These are phyloP conservation scores for Hanseniaspora lachancei DNA, from an alignment of 805 yeast genomes.

Conservation along the genomic window DNA sequence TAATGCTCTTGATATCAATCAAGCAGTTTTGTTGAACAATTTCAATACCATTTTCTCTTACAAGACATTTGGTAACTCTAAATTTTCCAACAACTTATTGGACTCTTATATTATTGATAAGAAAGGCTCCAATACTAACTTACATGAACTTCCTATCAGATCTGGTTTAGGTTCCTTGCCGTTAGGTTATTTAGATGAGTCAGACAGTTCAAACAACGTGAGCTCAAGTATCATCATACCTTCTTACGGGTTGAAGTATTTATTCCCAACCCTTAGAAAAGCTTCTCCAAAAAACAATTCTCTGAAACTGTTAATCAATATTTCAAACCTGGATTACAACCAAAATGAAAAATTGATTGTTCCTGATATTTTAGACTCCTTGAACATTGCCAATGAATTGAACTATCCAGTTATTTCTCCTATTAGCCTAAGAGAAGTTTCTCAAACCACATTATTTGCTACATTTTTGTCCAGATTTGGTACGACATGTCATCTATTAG, in stretches of 20 bases:
- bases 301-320: slow-evolving; percentile 51
- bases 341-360: slow-evolving; percentile 34
- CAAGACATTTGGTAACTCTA: slow-evolving; percentile 49
- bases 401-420: slow-evolving; percentile 62
- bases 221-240: slow-evolving; percentile 43
- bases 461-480: slow-evolving; percentile 44
- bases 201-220: slow-evolving; percentile 20
- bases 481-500: slow-evolving; percentile 60
- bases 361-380: slow-evolving; percentile 50
- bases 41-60: slow-evolving; percentile 51
- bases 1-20: slow-evolving; percentile 41
- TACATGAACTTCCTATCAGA: slow-evolving; percentile 49
- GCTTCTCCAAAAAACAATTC: slow-evolving; percentile 25
- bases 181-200: slow-evolving; percentile 49
- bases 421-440: slow-evolving; percentile 46
- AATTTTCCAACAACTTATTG: slow-evolving; percentile 29
- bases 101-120: slow-evolving; percentile 37
- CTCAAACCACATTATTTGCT: slow-evolving; percentile 52
- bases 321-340: slow-evolving; percentile 67
- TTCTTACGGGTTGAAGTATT: slow-evolving; percentile 51
- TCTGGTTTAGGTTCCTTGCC: slow-evolving; percentile 73
- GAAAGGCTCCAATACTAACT: slow-evolving; percentile 13
- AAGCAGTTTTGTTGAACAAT: slow-evolving; percentile 41
- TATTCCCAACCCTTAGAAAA: slow-evolving; percentile 46
- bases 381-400: slow-evolving; percentile 48